Evolutionary conservation across 345 rosid genomes (phyloP).

Genomic region (Ailanthus altissimus): DNA sequence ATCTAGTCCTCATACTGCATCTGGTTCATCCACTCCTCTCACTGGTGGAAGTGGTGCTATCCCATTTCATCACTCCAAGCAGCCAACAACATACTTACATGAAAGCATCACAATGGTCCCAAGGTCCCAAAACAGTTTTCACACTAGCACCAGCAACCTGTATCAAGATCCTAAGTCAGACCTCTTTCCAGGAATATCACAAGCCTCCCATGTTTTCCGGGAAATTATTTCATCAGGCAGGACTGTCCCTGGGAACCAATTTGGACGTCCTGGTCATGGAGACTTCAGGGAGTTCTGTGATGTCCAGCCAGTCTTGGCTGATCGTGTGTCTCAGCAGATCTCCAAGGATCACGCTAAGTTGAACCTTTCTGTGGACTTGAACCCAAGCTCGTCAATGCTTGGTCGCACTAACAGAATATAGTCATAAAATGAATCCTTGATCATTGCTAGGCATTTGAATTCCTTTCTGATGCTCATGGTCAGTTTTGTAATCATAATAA

Average conservation of each 20-base stretch:
- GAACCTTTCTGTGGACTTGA: slow-evolving; percentile 54
- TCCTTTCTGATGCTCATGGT: slow-evolving; percentile 19
- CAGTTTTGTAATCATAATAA: slow-evolving; percentile 6
- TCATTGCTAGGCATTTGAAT: slow-evolving; percentile 19
- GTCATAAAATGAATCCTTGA: slow-evolving; percentile 1
- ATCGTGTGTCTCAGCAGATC: slow-evolving; percentile 67
- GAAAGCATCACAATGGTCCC: slow-evolving; percentile 49
- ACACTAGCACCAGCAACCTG: slow-evolving; percentile 28
- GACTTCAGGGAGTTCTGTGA: slow-evolving; percentile 41
- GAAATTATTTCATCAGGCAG: slow-evolving; percentile 46
- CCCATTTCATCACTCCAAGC: slow-evolving; percentile 59
- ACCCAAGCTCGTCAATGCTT: slow-evolving; percentile 42
- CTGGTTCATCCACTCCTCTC: slow-evolving; percentile 68
- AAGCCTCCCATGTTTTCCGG: slow-evolving; percentile 52
- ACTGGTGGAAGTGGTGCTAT: slow-evolving; percentile 57
- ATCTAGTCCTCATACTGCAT: slow-evolving; percentile 63
- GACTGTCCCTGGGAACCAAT: slow-evolving; percentile 42
- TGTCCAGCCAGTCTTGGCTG: slow-evolving; percentile 53
- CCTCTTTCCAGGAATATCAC: slow-evolving; percentile 47
- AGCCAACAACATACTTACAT: slow-evolving; percentile 47
- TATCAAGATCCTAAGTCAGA: slow-evolving; percentile 59
- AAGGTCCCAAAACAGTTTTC: slow-evolving; percentile 48
- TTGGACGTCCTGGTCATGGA: slow-evolving; percentile 30
- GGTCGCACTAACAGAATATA: slow-evolving; percentile 42
- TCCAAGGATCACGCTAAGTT: slow-evolving; percentile 57